A percentile compares a stretch with the other conserved stretches of the same genome.
Conservation (phyloP, 2,329 filamentous ascomycete species). For the Raffaelea arxii region DNA sequence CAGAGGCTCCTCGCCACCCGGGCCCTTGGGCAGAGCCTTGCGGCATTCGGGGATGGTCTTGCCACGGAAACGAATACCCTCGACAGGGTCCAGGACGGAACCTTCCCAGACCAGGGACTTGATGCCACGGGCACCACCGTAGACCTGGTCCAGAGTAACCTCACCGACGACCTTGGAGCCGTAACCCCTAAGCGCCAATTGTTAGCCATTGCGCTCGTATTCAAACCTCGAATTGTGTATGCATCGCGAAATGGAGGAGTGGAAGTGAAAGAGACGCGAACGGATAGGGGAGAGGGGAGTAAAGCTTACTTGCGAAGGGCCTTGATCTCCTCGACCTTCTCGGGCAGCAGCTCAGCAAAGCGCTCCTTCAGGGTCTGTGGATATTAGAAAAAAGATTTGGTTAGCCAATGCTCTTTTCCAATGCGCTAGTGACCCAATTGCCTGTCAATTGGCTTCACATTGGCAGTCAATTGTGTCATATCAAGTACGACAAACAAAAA, state of each 20-base stretch:
- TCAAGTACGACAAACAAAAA: too few relatives aligned
- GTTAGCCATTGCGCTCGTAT: conserved; percentile 16
- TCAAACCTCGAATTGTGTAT: neutral
- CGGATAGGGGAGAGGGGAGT: neutral
- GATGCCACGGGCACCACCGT: conserved; percentile 97
- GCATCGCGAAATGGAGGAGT: neutral
- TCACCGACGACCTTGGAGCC: conserved; percentile 93
- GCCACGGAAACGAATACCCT: conserved; percentile 98
- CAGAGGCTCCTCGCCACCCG: conserved; percentile 91
- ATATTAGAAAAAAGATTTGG: conserved; percentile 1
- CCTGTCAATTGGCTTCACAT: too few relatives aligned
- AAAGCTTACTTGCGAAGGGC: conserved; percentile 78
- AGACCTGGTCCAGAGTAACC: conserved; percentile 98
- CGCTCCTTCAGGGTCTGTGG: conserved; percentile 89
- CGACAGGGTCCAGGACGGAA: conserved; percentile 94
- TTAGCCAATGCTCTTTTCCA: neutral
- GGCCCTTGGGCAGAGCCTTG: conserved; percentile 91
- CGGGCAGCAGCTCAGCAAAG: conserved; percentile 90
- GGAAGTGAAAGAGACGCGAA: neutral
- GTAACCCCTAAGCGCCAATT: conserved; percentile 59
- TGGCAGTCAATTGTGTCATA: too few relatives aligned
- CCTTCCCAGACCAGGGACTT: conserved; percentile 98
- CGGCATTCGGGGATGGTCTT: conserved; percentile 99
- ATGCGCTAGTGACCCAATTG: neutral
- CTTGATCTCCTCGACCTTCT: conserved; percentile 99